phyloP scores from a whole-genome alignment of 805 yeast species.

The Nakazawaea pomicola region DNA sequence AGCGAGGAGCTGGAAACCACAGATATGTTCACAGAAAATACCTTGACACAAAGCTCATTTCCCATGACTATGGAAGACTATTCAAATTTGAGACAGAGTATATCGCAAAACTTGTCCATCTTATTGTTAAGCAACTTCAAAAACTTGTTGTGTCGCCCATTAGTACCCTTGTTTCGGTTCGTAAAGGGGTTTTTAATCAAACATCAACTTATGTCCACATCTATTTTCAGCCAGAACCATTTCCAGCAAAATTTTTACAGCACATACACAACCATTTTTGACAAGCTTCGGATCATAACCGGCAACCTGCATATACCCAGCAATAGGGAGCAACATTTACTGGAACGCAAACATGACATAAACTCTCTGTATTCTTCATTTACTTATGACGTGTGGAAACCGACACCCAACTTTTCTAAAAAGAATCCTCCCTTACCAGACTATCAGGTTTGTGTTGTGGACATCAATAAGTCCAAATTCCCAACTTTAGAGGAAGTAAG shows the following conservation, averaged over 20 bases:
- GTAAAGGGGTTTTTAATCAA: constrained; percentile 1
- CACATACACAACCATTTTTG: constrained; percentile 6
- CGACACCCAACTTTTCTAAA: constrained; percentile 65
- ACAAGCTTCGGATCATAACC: constrained; percentile 2
- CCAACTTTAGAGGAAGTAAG: constrained; percentile 43
- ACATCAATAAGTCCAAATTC: constrained; percentile 36
- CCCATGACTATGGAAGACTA: constrained; percentile 10
- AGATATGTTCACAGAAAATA: neutral
- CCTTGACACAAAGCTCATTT: constrained; percentile 1
- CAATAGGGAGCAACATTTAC: neutral
- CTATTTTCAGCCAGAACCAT: constrained; percentile 8
- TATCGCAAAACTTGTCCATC: constrained; percentile 12
- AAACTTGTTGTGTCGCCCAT: constrained; percentile 7
- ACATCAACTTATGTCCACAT: constrained; percentile 7
- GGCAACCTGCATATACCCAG: neutral
- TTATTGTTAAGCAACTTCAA: constrained; percentile 9
- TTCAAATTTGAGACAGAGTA: constrained; percentile 7
- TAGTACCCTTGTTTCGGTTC: constrained; percentile 2
- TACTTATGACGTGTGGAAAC: constrained; percentile 79
- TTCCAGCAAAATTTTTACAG: constrained; percentile 6
- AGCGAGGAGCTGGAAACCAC: constrained; percentile 12
- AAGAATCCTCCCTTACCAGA: constrained; percentile 68
- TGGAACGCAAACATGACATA: neutral
- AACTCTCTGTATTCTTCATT: constrained; percentile 21
- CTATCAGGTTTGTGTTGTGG: constrained; percentile 60